Base-by-base conservation (phyloP, 345 rosid species). In the Sonneratia caseolaris region DNA sequence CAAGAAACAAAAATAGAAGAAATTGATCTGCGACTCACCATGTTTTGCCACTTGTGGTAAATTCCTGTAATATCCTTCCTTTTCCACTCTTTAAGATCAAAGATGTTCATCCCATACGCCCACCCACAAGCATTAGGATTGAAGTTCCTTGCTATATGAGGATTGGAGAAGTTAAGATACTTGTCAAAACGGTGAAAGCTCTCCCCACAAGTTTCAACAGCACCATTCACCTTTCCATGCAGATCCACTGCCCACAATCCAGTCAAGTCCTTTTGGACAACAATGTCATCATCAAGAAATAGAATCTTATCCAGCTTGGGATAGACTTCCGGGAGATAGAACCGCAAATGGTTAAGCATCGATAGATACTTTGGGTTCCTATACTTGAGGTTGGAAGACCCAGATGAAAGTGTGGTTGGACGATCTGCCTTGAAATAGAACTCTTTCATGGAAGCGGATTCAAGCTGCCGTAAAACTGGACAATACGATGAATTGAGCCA, bases 41-140 rank as follows among this genome's bases (percentile, higher is more conserved):
- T 83, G 79, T 88, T 95, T 80, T 95, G 99, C 99, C 99, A 95
- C 86, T 86, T 92, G 74, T 95, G 99, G 81, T 95, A 95, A 71
- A 91, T 95, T 78, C 97, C 99, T 8, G 97, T 95, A 56, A 95
- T 95, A 74, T 95, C 97, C 88, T 84, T 86, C 84, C 72, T 90
- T 84, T 92, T 92, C 99, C 99, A 95, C 77, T 80, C 97, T 69
- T 82, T 80, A 19, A 95, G 85, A 80, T 95, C 99, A 78, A 95
- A 95, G 76, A 95, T 79, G 81, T 95, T 95, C 99, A 95, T 95
- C 62, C 99, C 99, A 71, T 95, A 95, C 6, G 99, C 99, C 99
- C 99, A 95, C 19, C 99, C 99, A 82, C 97, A 95, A 74, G 96
- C 99, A 80, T 92, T 92, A 48, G 99, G 99, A 74, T 95, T 79